Percentiles rank a stretch among this genome's conserved stretches.
phyloP scores from a whole-genome alignment of 108 stramenopile genomes.

The Skeletonema menzelii region DNA sequence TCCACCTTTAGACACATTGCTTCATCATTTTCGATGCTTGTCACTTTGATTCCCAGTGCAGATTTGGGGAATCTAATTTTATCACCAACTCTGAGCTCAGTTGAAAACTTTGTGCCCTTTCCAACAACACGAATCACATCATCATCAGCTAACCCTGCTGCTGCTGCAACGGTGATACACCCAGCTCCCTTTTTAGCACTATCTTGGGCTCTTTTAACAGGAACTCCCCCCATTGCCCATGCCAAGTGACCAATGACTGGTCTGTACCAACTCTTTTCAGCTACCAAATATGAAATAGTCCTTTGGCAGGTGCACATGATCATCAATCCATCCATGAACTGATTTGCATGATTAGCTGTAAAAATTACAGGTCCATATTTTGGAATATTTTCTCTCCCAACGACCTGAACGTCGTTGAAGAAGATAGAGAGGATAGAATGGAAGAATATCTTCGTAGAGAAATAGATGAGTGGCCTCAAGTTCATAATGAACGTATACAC shows the following conservation, averaged over 20 bases:
- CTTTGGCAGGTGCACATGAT: slow-evolving; percentile 88
- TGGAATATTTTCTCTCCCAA: slow-evolving; percentile 92
- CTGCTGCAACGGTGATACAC: slow-evolving; percentile 29
- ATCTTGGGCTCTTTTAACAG: slow-evolving; percentile 95
- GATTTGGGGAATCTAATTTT: slow-evolving; percentile 71
- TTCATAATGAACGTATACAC: slow-evolving; percentile 80
- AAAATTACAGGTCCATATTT: slow-evolving; percentile 93
- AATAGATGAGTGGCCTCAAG: slow-evolving; percentile 84
- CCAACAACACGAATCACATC: slow-evolving; percentile 51
- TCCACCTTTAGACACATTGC: slow-evolving; percentile 45
- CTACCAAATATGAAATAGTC: slow-evolving; percentile 92
- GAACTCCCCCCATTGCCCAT: slow-evolving; percentile 91
- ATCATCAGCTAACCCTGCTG: slow-evolving; percentile 9
- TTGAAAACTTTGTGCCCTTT: slow-evolving; percentile 56
- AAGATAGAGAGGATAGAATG: slow-evolving; percentile 86
- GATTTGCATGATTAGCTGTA: slow-evolving; percentile 96
- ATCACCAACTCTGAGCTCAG: slow-evolving; percentile 66
- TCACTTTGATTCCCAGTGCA: slow-evolving; percentile 64
- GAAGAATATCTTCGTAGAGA: slow-evolving; percentile 81
- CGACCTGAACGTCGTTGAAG: slow-evolving; percentile 86
- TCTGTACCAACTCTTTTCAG: slow-evolving; percentile 89
- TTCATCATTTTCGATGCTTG: slow-evolving; percentile 61
- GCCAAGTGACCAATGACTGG: slow-evolving; percentile 93
- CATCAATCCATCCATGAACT: slow-evolving; percentile 94
- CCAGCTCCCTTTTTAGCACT: slow-evolving; percentile 65